Percentiles rank a stretch among this genome's conserved stretches.
phyloP scores from a whole-genome alignment of 2,329 filamentous ascomycete species.

The Fusarium austroafricanum region DNA sequence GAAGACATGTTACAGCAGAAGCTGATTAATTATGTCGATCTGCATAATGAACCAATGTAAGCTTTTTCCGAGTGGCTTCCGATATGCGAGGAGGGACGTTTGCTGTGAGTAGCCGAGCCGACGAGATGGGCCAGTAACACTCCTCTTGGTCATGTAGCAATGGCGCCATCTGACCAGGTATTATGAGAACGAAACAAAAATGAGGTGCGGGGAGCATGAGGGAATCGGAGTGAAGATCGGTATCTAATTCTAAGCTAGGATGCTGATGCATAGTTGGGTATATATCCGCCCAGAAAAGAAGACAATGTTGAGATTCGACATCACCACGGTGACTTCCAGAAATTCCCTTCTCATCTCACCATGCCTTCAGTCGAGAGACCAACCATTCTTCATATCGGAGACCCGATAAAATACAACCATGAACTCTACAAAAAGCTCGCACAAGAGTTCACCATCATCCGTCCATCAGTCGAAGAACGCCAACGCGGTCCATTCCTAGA shows the following conservation, averaged over 20 bases:
- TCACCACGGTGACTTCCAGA: neutral
- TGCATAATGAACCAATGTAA: neutral
- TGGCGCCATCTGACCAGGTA: slow-evolving; percentile 6
- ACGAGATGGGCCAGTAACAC: neutral
- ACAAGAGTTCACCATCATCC: slow-evolving; percentile 48
- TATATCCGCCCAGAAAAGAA: neutral
- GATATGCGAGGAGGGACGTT: neutral
- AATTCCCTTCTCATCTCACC: neutral
- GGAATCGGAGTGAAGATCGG: neutral
- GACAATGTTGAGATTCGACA: fast-evolving
- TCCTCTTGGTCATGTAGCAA: neutral
- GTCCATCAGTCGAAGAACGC: slow-evolving; percentile 53
- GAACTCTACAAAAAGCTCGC: slow-evolving; percentile 49
- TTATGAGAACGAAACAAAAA: neutral
- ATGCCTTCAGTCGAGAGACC: slow-evolving; percentile 35
- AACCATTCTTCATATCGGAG: slow-evolving; percentile 50
- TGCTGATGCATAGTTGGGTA: neutral
- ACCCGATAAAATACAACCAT: slow-evolving; percentile 48
- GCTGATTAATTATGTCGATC: neutral
- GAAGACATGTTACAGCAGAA: slow-evolving; percentile 5
- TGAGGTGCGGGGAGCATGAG: neutral
- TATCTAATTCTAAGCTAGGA: fast-evolving
- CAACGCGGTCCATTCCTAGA: slow-evolving; percentile 53
- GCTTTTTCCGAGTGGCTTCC: neutral
- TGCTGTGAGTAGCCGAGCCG: neutral